Conservation (phyloP, 352 stramenopile species). For the Phytophthora quininea region DNA sequence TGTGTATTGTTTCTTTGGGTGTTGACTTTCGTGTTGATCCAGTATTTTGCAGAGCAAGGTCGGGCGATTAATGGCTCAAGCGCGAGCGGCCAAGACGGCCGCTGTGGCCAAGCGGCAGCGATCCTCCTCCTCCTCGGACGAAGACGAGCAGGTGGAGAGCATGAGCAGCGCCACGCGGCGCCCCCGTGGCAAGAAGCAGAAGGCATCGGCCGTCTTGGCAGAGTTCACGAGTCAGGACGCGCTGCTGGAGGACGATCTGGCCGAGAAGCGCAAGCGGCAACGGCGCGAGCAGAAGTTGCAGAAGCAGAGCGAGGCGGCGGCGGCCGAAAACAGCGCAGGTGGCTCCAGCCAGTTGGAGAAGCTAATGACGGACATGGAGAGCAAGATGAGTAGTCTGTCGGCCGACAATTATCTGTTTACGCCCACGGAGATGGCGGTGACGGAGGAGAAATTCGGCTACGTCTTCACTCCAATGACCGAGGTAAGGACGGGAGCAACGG, state of each 20-base stretch:
- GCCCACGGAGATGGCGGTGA: no score
- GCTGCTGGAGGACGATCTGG: constrained; percentile 65
- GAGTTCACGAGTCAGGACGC: constrained; percentile 82
- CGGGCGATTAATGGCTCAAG: no score
- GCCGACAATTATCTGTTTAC: constrained; percentile 31
- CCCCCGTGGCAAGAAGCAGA: constrained; percentile 38
- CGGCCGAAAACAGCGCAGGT: constrained; percentile 3
- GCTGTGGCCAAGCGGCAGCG: constrained; percentile 14
- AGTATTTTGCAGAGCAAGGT: no score
- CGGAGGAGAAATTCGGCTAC: no score
- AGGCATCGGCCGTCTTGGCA: constrained; percentile 45
- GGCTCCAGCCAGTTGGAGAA: constrained; percentile 49
- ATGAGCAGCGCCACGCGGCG: constrained; percentile 52
- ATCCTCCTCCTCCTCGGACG: constrained; percentile 2
- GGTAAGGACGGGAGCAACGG: constrained; percentile 8
- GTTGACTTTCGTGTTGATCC: no score
- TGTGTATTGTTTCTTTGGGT: no score
- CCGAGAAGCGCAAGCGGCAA: constrained; percentile 65
- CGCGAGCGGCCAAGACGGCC: neutral
- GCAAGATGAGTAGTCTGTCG: constrained; percentile 72
- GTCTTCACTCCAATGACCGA: no score
- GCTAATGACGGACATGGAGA: constrained; percentile 74
- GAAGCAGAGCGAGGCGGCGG: constrained; percentile 41
- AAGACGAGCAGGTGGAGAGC: constrained; percentile 25
- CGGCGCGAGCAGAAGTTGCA: constrained; percentile 60